A percentile compares a stretch with the other conserved stretches of the same genome.
Evolutionary conservation across 2,329 filamentous ascomycete genomes (phyloP).

Genomic region (Talaromyces pinophilus): DNA sequence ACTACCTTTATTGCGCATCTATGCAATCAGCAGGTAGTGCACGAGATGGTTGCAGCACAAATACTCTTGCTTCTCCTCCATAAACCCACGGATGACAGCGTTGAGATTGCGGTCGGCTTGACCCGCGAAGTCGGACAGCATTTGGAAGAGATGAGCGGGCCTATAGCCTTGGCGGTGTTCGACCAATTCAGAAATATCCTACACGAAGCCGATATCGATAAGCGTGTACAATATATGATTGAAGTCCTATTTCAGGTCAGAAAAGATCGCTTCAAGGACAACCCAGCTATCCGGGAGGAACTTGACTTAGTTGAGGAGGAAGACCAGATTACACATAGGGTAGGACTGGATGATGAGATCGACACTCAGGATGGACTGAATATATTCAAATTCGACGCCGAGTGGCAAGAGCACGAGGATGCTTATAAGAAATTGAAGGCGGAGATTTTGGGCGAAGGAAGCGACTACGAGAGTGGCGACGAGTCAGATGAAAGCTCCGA

Average conservation of each 20-base stretch:
- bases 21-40: constrained; percentile 92
- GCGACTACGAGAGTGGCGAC: constrained; percentile 73
- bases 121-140: constrained; percentile 92
- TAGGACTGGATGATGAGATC: constrained; percentile 79
- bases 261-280: constrained; percentile 95
- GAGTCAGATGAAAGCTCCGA: constrained; percentile 63
- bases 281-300: constrained; percentile 86
- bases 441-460: constrained; percentile 92
- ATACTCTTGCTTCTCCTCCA: constrained; percentile 88
- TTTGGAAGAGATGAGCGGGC: constrained; percentile 88
- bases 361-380: constrained; percentile 86
- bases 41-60: constrained; percentile 90
- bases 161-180: constrained; percentile 86
- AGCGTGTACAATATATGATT: constrained; percentile 98
- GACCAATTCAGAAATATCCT: constrained; percentile 94
- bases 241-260: constrained; percentile 96
- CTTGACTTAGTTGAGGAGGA: constrained; percentile 95
- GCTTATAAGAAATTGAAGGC: constrained; percentile 88
- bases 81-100: constrained; percentile 95
- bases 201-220: constrained; percentile 96
- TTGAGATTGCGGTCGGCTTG: constrained; percentile 93
- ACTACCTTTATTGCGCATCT: constrained; percentile 95
- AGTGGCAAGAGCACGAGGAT: constrained; percentile 89
- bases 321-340: constrained; percentile 91
- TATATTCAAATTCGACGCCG: constrained; percentile 88